Evolutionary conservation across 2,329 filamentous ascomycete species (phyloP).

Genomic region (Xylaria polymorpha): DNA sequence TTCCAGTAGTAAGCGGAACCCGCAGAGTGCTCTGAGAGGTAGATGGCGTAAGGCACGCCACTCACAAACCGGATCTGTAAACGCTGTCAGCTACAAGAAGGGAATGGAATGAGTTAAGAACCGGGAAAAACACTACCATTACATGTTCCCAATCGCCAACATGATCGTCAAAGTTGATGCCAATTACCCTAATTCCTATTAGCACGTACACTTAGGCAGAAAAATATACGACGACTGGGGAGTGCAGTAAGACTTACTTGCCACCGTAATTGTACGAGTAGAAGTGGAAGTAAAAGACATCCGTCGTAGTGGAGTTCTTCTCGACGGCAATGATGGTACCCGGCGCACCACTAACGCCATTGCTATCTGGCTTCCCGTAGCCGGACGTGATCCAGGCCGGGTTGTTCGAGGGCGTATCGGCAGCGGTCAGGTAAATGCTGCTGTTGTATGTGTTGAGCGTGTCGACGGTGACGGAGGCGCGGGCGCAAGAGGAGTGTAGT

Average conservation of each 20-base stretch:
- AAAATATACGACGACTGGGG: neutral
- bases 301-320: constrained; percentile 34
- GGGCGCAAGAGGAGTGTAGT: constrained; percentile 21
- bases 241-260: constrained; percentile 24
- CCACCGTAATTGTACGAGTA: constrained; percentile 35
- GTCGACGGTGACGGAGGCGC: constrained; percentile 21
- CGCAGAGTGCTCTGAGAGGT: constrained; percentile 31
- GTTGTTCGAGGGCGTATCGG: constrained; percentile 20
- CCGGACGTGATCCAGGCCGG: constrained; percentile 29
- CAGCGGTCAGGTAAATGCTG: constrained; percentile 31
- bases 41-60: constrained; percentile 33
- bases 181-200: constrained; percentile 19
- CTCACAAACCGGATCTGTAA: constrained; percentile 33
- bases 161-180: constrained; percentile 34
- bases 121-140: constrained; percentile 21
- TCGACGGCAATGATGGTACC: constrained; percentile 36
- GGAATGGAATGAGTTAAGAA: neutral
- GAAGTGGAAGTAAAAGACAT: constrained; percentile 37
- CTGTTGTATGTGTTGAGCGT: constrained; percentile 33
- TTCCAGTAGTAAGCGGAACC: constrained; percentile 35
- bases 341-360: constrained; percentile 27
- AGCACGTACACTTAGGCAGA: neutral
- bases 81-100: neutral
- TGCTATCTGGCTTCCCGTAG: constrained; percentile 32
- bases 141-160: constrained; percentile 35